A percentile compares a stretch with the other conserved stretches of the same genome.
These are phyloP conservation scores for Thalassia testudinum DNA, from an alignment of 116 monocot species.

Conservation along the genomic window DNA sequence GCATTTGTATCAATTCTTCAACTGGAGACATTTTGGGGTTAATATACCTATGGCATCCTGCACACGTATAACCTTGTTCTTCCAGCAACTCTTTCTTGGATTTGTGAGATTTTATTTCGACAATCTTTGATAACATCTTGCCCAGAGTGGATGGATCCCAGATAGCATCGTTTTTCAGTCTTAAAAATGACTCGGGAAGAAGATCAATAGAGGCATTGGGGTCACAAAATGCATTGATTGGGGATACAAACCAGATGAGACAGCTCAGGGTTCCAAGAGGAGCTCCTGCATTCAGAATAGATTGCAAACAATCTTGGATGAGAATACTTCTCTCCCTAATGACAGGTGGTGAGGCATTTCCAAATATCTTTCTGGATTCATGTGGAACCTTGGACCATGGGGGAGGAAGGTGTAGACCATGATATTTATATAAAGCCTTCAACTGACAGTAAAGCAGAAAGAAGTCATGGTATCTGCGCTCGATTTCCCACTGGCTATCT, in stretches of 20 bases:
- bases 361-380: conserved; percentile 84
- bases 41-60: conserved; percentile 60
- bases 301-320: conserved; percentile 80
- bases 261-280: conserved; percentile 46
- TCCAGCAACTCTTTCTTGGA: conserved; percentile 66
- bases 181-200: conserved; percentile 30
- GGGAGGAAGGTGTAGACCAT: conserved; percentile 54
- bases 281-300: conserved; percentile 32
- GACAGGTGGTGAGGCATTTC: conserved; percentile 73
- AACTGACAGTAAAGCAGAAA: conserved; percentile 57
- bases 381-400: conserved; percentile 61
- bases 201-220: conserved; percentile 24
- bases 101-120: conserved; percentile 54
- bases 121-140: conserved; percentile 59
- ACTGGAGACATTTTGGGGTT: conserved; percentile 46
- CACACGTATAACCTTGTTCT: conserved; percentile 64
- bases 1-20: conserved; percentile 48
- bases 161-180: conserved; percentile 10
- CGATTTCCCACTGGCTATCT: conserved; percentile 64
- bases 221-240: conserved; percentile 16
- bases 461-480: conserved; percentile 86
- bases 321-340: conserved; percentile 65
- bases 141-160: conserved; percentile 22
- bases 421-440: conserved; percentile 31
- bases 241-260: conserved; percentile 42